A percentile compares a stretch with the other conserved stretches of the same genome.
Evolutionary conservation across 2,329 filamentous ascomycete genomes (phyloP).

Genomic region (Epichloe hybrida): DNA sequence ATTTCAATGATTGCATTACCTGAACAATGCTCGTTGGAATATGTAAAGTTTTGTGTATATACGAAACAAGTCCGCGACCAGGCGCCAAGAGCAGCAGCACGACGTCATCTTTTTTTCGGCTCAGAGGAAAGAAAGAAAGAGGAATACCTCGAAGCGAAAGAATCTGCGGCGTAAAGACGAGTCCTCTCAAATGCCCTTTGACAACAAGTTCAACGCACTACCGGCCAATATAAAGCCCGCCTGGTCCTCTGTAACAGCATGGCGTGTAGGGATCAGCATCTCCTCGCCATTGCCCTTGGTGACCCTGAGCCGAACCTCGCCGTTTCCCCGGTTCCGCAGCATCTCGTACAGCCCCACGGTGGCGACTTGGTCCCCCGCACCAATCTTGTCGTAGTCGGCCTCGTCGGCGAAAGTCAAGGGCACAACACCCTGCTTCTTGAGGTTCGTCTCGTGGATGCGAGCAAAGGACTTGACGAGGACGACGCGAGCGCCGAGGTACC

Average conservation of each 20-base stretch:
- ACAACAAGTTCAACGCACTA: slow-evolving; percentile 81
- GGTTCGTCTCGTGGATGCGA: slow-evolving; percentile 86
- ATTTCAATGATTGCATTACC: no score
- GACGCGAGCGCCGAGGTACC: slow-evolving; percentile 76
- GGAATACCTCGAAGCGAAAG: no score
- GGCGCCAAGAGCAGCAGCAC: no score
- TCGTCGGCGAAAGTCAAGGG: slow-evolving; percentile 84
- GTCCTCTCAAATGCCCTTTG: slow-evolving; percentile 32
- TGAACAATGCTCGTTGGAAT: no score
- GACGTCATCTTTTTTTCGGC: no score
- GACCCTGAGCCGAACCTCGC: slow-evolving; percentile 57
- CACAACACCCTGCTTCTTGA: slow-evolving; percentile 96
- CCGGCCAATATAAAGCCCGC: slow-evolving; percentile 85
- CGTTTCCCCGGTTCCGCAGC: slow-evolving; percentile 62
- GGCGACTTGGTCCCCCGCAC: slow-evolving; percentile 68
- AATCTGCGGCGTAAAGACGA: no score
- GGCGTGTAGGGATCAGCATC: slow-evolving; percentile 62
- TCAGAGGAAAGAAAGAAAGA: no score
- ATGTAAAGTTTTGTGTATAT: no score
- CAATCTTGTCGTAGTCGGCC: slow-evolving; percentile 72
- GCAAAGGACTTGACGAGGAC: slow-evolving; percentile 81
- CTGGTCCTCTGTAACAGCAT: slow-evolving; percentile 82
- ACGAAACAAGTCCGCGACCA: no score
- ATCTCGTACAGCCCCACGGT: slow-evolving; percentile 79
- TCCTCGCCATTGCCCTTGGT: slow-evolving; percentile 50